A percentile compares a stretch with the other conserved stretches of the same genome.
phyloP scores from a whole-genome alignment of 192 early-diverging fungal genomes.

The Coemansia guatemalensis region DNA sequence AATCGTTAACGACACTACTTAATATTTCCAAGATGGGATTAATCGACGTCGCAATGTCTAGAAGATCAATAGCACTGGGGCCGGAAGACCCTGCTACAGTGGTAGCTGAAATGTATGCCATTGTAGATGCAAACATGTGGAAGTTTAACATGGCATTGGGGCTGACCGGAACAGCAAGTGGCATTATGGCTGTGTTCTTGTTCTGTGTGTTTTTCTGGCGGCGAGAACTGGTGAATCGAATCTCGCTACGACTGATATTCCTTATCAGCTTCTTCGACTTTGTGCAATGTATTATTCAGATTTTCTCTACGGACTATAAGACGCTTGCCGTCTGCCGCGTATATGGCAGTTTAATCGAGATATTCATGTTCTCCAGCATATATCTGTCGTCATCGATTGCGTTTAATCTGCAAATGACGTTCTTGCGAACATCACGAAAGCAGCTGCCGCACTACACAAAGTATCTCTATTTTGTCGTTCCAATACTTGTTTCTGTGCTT shows the following conservation, averaged over 20 bases:
- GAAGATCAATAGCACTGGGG: constrained; percentile 1
- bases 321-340: neutral
- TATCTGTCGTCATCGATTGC: constrained; percentile 43
- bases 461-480: constrained; percentile 34
- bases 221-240: constrained; percentile 24
- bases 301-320: neutral
- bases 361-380: constrained; percentile 15
- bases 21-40: neutral
- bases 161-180: constrained; percentile 8
- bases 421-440: constrained; percentile 16
- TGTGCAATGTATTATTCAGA: constrained; percentile 18
- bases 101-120: neutral
- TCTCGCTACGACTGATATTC: constrained; percentile 36
- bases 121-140: neutral
- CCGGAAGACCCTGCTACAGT: constrained; percentile 8
- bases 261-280: constrained; percentile 25
- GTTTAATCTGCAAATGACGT: constrained; percentile 38
- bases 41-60: too few relatives aligned
- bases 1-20: neutral
- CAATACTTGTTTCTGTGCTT: constrained; percentile 7
- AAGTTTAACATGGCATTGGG: neutral
- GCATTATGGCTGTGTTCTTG: constrained; percentile 21
- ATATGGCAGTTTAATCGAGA: constrained; percentile 15
- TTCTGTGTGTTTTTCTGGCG: constrained; percentile 29
- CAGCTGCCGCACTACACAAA: constrained; percentile 28